Evolutionary conservation across 2,329 filamentous ascomycete species (phyloP), one percentile per base, ranked within the genome.

Genomic region (Trichocomaceae sp.): DNA sequence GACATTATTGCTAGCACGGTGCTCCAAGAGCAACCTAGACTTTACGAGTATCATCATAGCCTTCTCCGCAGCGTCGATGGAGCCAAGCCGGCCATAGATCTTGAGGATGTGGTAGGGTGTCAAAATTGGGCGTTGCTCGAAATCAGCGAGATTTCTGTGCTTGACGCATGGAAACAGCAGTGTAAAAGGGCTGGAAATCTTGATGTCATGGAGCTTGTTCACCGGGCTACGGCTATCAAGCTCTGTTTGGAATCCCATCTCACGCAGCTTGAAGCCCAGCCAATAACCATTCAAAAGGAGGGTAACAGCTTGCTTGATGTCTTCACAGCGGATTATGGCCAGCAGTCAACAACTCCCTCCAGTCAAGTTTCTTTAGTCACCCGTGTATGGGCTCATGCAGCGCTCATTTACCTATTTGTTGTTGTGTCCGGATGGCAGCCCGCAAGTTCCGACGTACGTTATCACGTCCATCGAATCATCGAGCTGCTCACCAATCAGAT

Each of bases 111-210:
- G 48, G 66, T 80, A 41, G 82, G 83, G 1, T 73, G 81, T 57
- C 70, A 80, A 45, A 84, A 83, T 64, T 82, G 80, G 79, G 76
- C 77, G 0, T 60, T 85, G 46, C 67, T 79, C 46, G 69, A 76
- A n/a, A 74, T 86, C 44, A 77, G 76, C 12, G 75, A 81, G 19
- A 77, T 82, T 47, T 72, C 81, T 13, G 65, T 73, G 0, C 71
- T 86, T 6, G 75, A 81, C 50, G 72, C 76, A 1, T 83, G 79
- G 77, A 85, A 83, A 66, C 76, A 76, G 60, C 66, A 75, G 20
- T 73, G 73, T 57, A 74, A 50, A 4, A 54, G 29, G 13, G 47
- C 53, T 5, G 53, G 53, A 23, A 55, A 50, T 41, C 47, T 55
- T 29, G 41, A 50, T 47, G 46, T 55, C 23, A 37, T 55, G 39